Evolutionary conservation across 345 rosid genomes (phyloP).

Genomic region (Melaleuca alternifolia): DNA sequence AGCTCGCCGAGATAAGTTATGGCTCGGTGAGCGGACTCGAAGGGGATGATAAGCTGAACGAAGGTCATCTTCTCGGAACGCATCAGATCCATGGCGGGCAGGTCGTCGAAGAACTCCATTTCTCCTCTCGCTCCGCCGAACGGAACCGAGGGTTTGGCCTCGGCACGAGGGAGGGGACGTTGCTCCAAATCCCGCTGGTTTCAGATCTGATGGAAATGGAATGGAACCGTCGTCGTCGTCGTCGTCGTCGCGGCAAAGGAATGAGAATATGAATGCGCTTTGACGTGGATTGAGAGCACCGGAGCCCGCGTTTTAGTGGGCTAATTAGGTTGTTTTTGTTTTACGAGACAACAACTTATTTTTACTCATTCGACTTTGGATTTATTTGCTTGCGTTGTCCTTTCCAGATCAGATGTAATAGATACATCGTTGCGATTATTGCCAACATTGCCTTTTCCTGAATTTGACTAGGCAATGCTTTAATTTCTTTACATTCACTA

Average conservation of each 20-base stretch:
- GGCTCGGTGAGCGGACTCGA: constrained; percentile 85
- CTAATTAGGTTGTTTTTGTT: neutral
- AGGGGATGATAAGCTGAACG: constrained; percentile 92
- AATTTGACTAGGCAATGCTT: neutral
- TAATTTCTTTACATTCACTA: neutral
- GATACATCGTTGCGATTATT: neutral
- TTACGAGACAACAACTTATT: neutral
- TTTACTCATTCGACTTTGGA: neutral
- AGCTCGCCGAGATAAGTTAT: constrained; percentile 36
- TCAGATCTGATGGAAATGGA: neutral
- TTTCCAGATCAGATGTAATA: neutral
- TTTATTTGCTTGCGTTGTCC: neutral
- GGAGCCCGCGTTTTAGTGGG: neutral
- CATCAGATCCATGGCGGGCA: constrained; percentile 97
- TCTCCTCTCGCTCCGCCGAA: constrained; percentile 5
- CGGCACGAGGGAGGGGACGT: neutral
- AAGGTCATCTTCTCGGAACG: constrained; percentile 93
- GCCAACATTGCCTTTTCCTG: neutral
- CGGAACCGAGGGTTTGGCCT: neutral
- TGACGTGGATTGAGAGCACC: neutral
- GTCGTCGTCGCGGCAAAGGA: neutral
- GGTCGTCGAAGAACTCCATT: constrained; percentile 49
- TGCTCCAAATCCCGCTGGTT: neutral
- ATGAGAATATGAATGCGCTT: neutral
- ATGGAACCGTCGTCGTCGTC: neutral